Conservation (phyloP, 192 early-diverging fungal genomes). For the Borealophlyctis nickersoniae region DNA sequence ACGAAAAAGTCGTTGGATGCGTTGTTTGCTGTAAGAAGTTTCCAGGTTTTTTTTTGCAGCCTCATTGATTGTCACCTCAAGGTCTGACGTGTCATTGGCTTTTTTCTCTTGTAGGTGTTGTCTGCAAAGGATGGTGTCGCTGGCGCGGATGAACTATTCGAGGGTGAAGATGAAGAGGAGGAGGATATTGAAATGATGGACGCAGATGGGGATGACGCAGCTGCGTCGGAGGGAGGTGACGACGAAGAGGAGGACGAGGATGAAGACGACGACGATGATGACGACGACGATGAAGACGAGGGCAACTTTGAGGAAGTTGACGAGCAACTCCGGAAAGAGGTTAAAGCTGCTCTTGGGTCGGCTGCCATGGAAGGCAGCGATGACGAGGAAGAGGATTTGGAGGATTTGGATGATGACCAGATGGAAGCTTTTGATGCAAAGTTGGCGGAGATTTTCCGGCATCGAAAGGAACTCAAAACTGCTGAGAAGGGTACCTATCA, state of each 20-base stretch:
- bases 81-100: not conserved
- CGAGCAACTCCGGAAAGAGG: slow-evolving; percentile 72
- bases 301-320: slow-evolving; percentile 55
- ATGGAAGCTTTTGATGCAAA: slow-evolving; percentile 92
- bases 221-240: slow-evolving; percentile 42
- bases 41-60: slow-evolving; percentile 47
- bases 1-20: slow-evolving; percentile 75
- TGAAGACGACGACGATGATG: slow-evolving; percentile 44
- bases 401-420: slow-evolving; percentile 74
- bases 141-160: slow-evolving; percentile 59
- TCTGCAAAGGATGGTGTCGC: slow-evolving; percentile 49
- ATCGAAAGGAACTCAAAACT: slow-evolving; percentile 74
- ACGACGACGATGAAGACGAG: slow-evolving; percentile 53
- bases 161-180: slow-evolving; percentile 49
- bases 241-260: slow-evolving; percentile 45
- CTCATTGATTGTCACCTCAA: not conserved
- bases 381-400: slow-evolving; percentile 55
- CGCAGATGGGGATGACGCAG: slow-evolving; percentile 47
- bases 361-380: slow-evolving; percentile 36
- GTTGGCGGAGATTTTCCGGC: slow-evolving; percentile 86
- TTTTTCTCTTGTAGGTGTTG: slow-evolving; percentile 42
- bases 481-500: slow-evolving; percentile 68
- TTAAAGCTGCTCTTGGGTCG: slow-evolving; percentile 64
- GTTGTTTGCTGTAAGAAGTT: too few species aligned
- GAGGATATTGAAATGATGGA: slow-evolving; percentile 47